Evolutionary conservation across 495 filamentous ascomycete genomes (phyloP).

Genomic region (Pyrenula massariospora): DNA sequence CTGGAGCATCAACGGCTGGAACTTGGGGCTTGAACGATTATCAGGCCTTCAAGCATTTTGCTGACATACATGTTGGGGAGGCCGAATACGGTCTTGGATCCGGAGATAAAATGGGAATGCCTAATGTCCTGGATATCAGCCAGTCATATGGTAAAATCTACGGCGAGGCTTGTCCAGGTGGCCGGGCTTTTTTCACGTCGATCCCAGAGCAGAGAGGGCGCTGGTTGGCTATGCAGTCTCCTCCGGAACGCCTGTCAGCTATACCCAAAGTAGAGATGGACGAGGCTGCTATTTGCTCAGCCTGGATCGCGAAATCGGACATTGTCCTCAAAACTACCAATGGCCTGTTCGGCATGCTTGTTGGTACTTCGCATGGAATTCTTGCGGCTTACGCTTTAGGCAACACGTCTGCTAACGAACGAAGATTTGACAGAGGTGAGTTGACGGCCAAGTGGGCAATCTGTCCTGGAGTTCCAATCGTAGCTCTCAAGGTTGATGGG

Average conservation of each 20-base stretch:
- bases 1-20: constrained; percentile 64
- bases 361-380: constrained; percentile 78
- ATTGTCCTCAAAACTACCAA: constrained; percentile 59
- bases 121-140: constrained; percentile 83
- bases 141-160: constrained; percentile 73
- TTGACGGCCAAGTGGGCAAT: constrained; percentile 79
- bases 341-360: constrained; percentile 68
- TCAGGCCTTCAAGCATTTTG: constrained; percentile 60
- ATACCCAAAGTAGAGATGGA: constrained; percentile 57
- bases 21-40: constrained; percentile 67
- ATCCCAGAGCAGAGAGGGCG: constrained; percentile 69
- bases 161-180: constrained; percentile 74
- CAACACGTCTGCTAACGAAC: constrained; percentile 49
- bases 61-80: constrained; percentile 61
- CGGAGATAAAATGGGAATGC: constrained; percentile 59
- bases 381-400: constrained; percentile 74
- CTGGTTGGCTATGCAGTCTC: constrained; percentile 44
- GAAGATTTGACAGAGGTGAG: constrained; percentile 59
- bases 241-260: constrained; percentile 39
- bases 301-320: constrained; percentile 86
- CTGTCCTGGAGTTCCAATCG: constrained; percentile 85
- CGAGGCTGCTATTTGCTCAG: constrained; percentile 53
- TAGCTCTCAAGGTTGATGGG: constrained; percentile 77
- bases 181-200: constrained; percentile 63
- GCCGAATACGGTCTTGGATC: constrained; percentile 67